Conservation (phyloP, 306 rosid species). For the Pachyrhizus erosus region DNA sequence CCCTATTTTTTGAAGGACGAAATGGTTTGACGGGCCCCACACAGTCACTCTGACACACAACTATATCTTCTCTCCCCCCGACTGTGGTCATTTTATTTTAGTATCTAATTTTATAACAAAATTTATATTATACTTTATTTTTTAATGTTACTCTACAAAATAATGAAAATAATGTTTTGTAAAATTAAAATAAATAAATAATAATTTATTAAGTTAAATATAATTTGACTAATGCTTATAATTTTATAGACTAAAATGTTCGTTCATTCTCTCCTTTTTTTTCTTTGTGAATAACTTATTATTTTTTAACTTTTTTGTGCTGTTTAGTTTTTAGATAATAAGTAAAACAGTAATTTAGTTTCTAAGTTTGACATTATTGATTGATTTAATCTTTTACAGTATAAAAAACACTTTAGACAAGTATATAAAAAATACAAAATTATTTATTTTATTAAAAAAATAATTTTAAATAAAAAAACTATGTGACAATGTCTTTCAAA, state of each 20-base stretch:
- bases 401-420: too few species aligned
- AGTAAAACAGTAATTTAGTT: not conserved
- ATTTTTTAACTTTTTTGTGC: not conserved
- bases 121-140: too few species aligned
- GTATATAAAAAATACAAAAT: too few species aligned
- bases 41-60: not conserved
- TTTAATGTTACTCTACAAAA: too few species aligned
- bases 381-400: not conserved
- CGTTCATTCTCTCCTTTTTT: not conserved
- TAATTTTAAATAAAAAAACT: too few species aligned
- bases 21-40: not conserved
- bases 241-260: not conserved
- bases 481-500: not conserved
- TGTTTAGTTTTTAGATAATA: not conserved
- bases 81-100: too few species aligned
- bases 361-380: not conserved
- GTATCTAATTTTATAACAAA: too few species aligned
- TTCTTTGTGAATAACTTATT: not conserved
- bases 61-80: not conserved
- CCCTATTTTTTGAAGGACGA: not conserved
- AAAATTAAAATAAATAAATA: too few species aligned
- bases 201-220: too few species aligned
- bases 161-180: too few species aligned
- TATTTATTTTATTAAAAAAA: too few species aligned
- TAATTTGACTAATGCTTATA: not conserved